These are phyloP conservation scores for Peniophora sp. DNA, from an alignment of 1,284 basidiomycete genomes.

Conservation along the genomic window DNA sequence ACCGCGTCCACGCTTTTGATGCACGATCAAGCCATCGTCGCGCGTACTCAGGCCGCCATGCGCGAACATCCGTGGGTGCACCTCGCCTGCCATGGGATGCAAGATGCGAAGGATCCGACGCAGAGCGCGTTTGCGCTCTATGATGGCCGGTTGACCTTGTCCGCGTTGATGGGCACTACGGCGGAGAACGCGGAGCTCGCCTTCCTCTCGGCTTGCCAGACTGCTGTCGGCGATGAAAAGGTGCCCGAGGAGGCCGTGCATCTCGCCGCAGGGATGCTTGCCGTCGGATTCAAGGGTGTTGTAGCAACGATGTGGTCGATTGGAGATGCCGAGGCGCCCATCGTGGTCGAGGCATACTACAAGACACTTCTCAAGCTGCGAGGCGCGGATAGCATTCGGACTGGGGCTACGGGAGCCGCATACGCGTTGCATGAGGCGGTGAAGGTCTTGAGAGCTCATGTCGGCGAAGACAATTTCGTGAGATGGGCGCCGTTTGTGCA, in stretches of 20 bases:
- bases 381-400: not conserved
- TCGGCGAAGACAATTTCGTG: not conserved
- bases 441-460: not conserved
- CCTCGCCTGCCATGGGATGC: constrained; percentile 1
- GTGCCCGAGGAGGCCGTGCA: constrained; percentile 15
- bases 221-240: constrained; percentile 12
- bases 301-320: constrained; percentile 19
- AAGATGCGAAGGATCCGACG: not conserved
- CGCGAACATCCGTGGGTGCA: not conserved
- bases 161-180: not conserved
- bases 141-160: not conserved
- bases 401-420: not conserved
- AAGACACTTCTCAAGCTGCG: not conserved
- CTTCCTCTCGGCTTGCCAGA: constrained; percentile 18
- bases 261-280: constrained; percentile 17
- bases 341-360: constrained; percentile 9
- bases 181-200: constrained; percentile 7
- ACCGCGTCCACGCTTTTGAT: no score
- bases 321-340: constrained; percentile 8
- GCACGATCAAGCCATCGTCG: not conserved
- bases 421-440: not conserved
- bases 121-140: not conserved
- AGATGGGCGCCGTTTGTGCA: not conserved
- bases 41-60: not conserved
- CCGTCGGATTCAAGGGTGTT: constrained; percentile 13